Evolutionary conservation across 2,329 filamentous ascomycete species (phyloP).

Genomic region (Aureobasidium sp.): DNA sequence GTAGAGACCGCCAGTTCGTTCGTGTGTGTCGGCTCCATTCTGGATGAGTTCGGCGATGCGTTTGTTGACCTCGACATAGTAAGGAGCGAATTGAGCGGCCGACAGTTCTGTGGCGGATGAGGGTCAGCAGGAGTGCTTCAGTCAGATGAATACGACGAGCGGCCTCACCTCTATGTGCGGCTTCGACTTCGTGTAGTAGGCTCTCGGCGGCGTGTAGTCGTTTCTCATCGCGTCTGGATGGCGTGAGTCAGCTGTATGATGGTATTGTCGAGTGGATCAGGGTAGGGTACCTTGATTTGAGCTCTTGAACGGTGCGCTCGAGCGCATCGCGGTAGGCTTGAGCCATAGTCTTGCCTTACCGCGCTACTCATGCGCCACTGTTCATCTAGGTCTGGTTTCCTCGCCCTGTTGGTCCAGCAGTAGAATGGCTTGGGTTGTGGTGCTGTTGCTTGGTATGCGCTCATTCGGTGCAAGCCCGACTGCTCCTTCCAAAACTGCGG

Average conservation of each 20-base stretch:
- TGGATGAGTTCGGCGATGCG: conserved; percentile 67
- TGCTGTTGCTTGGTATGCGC: background rate
- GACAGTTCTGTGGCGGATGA: conserved; percentile 5
- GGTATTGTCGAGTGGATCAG: background rate
- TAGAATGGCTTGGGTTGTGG: background rate
- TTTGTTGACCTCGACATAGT: conserved; percentile 40
- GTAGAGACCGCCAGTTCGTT: conserved; percentile 84
- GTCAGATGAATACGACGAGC: background rate
- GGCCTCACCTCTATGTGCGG: conserved; percentile 11
- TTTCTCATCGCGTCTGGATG: conserved; percentile 2
- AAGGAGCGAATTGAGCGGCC: background rate
- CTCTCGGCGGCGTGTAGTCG: conserved; percentile 9
- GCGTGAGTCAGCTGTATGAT: background rate
- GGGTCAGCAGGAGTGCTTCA: background rate
- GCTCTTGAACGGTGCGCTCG: conserved; percentile 1
- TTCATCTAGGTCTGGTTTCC: background rate
- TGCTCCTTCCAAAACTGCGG: background rate
- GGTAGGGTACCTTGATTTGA: conserved; percentile 9
- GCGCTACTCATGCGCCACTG: conserved; percentile 8
- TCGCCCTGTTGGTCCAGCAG: background rate
- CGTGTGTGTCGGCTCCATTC: conserved; percentile 76
- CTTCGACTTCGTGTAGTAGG: conserved; percentile 10
- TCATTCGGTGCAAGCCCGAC: background rate
- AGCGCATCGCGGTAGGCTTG: conserved; percentile 14
- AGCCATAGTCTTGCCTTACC: conserved; percentile 7